A percentile compares a stretch with the other conserved stretches of the same genome.
phyloP scores from a whole-genome alignment of 257 asterid species.

The Ballota nigra region DNA sequence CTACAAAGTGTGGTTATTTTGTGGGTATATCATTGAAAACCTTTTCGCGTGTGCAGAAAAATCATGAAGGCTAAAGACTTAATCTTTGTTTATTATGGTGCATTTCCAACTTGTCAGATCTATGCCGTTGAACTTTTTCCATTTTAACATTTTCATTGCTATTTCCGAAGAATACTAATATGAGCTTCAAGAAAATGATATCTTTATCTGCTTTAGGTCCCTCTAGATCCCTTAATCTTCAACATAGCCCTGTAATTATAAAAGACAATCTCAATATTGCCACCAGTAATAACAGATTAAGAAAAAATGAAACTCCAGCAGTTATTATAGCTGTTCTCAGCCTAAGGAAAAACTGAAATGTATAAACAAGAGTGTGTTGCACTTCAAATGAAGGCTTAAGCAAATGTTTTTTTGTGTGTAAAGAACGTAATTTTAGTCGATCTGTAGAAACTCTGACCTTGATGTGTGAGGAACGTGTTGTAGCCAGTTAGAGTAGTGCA shows the following conservation, averaged over 20 bases:
- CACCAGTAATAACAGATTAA: background rate
- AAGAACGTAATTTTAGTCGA: background rate
- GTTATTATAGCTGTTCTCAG: background rate
- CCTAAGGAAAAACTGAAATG: background rate
- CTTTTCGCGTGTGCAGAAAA: background rate
- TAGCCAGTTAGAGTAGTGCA: background rate
- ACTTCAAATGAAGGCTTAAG: background rate
- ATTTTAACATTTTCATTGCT: background rate
- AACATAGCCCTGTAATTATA: conserved; percentile 1
- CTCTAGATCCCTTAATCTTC: conserved; percentile 8
- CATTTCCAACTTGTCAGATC: background rate
- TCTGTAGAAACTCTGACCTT: background rate
- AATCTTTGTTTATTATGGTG: background rate
- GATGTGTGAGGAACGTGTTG: background rate
- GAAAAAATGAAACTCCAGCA: background rate
- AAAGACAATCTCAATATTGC: conserved; percentile 3
- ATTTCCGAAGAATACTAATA: conserved; percentile 1
- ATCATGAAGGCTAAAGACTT: background rate
- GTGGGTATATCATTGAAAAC: background rate
- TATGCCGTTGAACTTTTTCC: background rate
- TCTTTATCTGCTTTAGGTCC: conserved; percentile 18
- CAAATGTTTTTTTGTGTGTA: too few species aligned
- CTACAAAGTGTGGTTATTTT: background rate
- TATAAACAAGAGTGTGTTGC: background rate
- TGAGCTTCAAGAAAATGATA: conserved; percentile 4